Base-by-base conservation (phyloP, 2,329 filamentous ascomycete species). In the Ascochyta viciae-villosae region DNA sequence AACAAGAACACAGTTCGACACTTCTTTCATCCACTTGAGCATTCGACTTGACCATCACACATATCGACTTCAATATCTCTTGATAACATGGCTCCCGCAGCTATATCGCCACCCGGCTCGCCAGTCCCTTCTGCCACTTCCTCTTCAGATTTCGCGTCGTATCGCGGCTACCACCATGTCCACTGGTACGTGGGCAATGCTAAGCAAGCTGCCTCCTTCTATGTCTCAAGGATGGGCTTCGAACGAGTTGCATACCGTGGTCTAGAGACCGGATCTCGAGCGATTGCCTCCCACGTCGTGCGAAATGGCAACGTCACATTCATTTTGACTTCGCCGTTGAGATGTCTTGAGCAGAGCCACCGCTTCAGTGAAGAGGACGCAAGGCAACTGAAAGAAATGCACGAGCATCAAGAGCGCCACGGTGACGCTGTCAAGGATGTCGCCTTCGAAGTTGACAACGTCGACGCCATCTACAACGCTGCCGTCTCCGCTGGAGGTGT, bases 131-230 rank as follows among this genome's bases (percentile, higher is more conserved):
- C 64, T 23, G 50, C 66, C 23, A 63, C 60, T 15, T 57, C 61
- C n/a, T 61, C 67, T 15, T 64, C 64, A 31, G 70, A 74, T 71
- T 45, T 82, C 66, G 66, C 79, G 67, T 59, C 77, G 73, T 93
- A 96, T 80, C 85, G 86, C 58, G 92, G 91, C 72, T 97, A 96
- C 76, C 91, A 96, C 78, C 91, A 96, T 77, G 86, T 96, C 53
- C 93, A 92, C 65, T 97, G 93, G 93, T 96, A 92, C 81, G 94
- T 97, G 27, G 92, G 93, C 73, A 98, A 98, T 74, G 93, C 94
- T 67, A 97, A 97, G 80, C 93, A 97, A 81, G 91, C 92, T 3
- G 93, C 93, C 35, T 85, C 89, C 13, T 97, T 91, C 80, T 97
- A 96, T 79, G 88, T 89, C 65, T 88, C 86, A 10, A 89, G 92